phyloP scores from a whole-genome alignment of 2,329 filamentous ascomycete species.

The Magnaporthiopsis rhizophila region DNA sequence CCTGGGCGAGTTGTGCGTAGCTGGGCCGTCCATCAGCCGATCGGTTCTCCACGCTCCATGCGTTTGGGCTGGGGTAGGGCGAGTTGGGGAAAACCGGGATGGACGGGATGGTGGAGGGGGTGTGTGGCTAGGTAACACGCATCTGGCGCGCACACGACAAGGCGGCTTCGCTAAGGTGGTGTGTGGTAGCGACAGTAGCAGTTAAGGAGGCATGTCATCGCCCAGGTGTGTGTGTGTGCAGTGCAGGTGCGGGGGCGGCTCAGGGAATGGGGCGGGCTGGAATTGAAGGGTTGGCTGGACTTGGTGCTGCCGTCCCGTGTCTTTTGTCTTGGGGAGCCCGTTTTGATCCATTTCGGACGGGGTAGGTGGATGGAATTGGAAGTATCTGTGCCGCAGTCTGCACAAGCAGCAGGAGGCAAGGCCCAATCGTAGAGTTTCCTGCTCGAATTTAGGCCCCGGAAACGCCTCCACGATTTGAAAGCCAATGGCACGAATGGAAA shows the following conservation, averaged over 20 bases:
- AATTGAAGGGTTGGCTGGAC: neutral
- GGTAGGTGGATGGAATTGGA: neutral
- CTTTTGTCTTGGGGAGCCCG: neutral
- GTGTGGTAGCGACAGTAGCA: neutral
- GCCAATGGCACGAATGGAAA: slow-evolving; percentile 13
- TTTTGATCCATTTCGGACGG: neutral
- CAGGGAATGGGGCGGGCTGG: neutral
- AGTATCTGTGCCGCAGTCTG: neutral
- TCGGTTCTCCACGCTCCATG: neutral
- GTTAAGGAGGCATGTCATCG: too few species aligned
- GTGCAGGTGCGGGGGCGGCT: neutral
- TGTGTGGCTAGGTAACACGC: neutral
- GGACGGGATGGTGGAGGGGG: neutral
- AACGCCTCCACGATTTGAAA: neutral
- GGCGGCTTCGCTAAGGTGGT: neutral
- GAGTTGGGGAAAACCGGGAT: neutral
- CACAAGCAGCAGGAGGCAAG: too few species aligned
- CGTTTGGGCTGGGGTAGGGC: slow-evolving; percentile 10
- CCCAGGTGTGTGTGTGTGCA: neutral
- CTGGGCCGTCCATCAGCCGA: slow-evolving; percentile 33
- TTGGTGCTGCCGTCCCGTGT: neutral
- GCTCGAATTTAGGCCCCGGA: neutral
- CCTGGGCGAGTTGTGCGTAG: slow-evolving; percentile 65
- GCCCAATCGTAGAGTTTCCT: neutral
- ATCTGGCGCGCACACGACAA: neutral